Conservation (phyloP, 768 basidiomycete genomes). For the Collybia mongolica region DNA sequence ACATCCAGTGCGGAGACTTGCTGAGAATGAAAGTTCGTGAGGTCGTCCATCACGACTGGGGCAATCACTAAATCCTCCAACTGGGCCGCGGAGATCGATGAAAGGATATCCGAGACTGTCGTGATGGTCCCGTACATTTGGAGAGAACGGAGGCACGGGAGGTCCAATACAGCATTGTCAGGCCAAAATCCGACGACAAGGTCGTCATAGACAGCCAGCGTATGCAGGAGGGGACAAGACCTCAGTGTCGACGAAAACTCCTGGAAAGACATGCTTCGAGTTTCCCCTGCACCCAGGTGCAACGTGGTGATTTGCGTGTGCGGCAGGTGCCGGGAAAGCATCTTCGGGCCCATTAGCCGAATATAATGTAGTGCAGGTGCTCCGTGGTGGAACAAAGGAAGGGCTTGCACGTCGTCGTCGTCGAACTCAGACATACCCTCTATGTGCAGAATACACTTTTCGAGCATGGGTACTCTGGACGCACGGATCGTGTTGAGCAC, state of each 20-base stretch:
- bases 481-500: neutral
- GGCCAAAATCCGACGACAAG: neutral
- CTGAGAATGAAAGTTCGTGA: neutral
- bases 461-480: neutral
- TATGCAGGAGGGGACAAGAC: neutral
- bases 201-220: neutral
- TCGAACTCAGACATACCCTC: neutral
- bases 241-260: neutral
- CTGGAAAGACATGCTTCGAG: neutral
- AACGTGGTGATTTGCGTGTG: conserved; percentile 1
- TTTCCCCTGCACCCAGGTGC: neutral
- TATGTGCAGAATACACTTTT: neutral
- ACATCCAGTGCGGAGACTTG: neutral
- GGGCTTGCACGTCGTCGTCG: neutral
- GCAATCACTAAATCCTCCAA: neutral
- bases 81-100: neutral
- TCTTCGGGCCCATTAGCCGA: neutral
- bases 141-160: neutral
- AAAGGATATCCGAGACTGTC: neutral
- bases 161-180: neutral
- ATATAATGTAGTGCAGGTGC: neutral
- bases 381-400: neutral
- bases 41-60: neutral
- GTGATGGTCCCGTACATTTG: neutral
- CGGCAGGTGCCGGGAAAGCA: neutral